phyloP scores from a whole-genome alignment of 257 asterid species.

The Solanum paucissectum region DNA sequence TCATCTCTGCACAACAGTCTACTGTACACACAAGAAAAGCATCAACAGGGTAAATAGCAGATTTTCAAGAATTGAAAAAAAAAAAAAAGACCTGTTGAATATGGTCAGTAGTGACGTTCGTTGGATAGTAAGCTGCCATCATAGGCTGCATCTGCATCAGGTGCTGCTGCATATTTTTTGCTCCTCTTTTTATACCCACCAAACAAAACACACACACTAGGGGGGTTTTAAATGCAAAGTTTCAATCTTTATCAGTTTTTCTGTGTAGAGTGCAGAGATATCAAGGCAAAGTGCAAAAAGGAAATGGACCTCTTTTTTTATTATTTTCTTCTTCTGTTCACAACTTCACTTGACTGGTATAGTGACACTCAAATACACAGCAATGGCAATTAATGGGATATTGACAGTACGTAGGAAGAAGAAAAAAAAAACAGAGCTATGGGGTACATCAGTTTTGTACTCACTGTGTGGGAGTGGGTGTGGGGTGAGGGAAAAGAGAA shows the following conservation, averaged over 20 bases:
- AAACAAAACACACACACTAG: background rate
- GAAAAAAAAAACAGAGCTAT: background rate
- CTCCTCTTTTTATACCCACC: conserved; percentile 36
- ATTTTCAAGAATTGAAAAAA: background rate
- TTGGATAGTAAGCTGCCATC: conserved; percentile 98
- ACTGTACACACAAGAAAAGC: background rate
- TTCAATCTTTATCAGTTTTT: background rate
- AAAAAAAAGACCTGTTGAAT: conserved; percentile 68
- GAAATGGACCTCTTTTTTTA: background rate
- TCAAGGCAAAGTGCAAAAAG: background rate
- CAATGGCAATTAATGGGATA: conserved; percentile 8
- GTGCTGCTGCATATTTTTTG: conserved; percentile 73
- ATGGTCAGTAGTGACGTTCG: conserved; percentile 96
- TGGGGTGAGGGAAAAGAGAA: background rate
- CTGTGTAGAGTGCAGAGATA: background rate
- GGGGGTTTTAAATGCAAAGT: background rate
- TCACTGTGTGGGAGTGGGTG: background rate
- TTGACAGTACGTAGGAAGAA: background rate
- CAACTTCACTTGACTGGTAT: conserved; percentile 17
- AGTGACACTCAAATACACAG: background rate
- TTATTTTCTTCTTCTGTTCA: background rate
- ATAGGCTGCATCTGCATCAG: conserved; percentile 99
- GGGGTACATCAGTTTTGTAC: background rate
- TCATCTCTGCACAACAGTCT: background rate
- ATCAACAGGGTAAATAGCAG: background rate